phyloP scores from a whole-genome alignment of 306 rosid genomes.

The Lathyrus sativus region DNA sequence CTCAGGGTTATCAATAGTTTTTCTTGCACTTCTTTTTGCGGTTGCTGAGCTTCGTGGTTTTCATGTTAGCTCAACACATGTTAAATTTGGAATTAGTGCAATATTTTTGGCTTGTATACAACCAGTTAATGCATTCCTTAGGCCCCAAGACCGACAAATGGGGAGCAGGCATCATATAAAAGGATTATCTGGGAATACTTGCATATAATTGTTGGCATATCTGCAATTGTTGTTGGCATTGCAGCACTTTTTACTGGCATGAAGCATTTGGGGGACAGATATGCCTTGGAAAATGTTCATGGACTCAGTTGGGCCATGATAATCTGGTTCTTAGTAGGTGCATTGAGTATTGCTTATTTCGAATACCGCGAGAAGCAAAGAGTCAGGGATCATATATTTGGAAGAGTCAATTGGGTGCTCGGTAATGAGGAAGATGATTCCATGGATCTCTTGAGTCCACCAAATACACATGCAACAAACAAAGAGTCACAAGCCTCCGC shows the following conservation, averaged over 20 bases:
- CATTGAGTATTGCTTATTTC: conserved; percentile 57
- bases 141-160: conserved; percentile 60
- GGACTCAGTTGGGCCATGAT: conserved; percentile 75
- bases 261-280: conserved; percentile 85
- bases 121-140: conserved; percentile 67
- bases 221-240: conserved; percentile 65
- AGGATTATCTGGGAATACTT: conserved; percentile 84
- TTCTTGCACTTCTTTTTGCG: conserved; percentile 88
- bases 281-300: conserved; percentile 67
- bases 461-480: conserved; percentile 45
- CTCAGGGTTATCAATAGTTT: conserved; percentile 75
- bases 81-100: conserved; percentile 71
- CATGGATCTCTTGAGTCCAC: conserved; percentile 68
- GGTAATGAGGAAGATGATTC: conserved; percentile 90
- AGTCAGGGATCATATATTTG: conserved; percentile 46
- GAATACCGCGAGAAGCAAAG: conserved; percentile 58
- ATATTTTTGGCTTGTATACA: conserved; percentile 68
- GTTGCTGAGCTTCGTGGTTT: conserved; percentile 90
- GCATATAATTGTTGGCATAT: conserved; percentile 71
- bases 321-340: conserved; percentile 66
- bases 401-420: conserved; percentile 87
- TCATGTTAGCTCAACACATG: conserved; percentile 72
- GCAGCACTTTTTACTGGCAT: conserved; percentile 81
- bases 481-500: conserved; percentile 53
- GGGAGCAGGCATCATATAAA: conserved; percentile 54